Conservation (phyloP, 768 basidiomycete species). For the Boletus tylopilopsis region DNA sequence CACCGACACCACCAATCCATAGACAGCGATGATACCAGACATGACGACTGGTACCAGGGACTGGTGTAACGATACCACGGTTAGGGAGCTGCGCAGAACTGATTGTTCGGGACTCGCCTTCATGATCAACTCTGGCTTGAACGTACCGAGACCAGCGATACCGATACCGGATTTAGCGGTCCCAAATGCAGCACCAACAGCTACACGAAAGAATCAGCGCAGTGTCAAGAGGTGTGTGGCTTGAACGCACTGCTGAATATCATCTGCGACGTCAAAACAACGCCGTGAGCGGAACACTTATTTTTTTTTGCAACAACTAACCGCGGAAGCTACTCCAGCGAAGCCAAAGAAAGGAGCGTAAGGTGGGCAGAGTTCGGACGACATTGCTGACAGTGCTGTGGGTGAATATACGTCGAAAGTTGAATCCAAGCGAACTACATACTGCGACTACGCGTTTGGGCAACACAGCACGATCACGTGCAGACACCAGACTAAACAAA, state of each 20-base stretch:
- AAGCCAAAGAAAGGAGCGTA: conserved; percentile 99
- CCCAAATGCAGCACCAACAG: conserved; percentile 92
- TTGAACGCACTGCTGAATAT: conserved; percentile 81
- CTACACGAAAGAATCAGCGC: conserved; percentile 36
- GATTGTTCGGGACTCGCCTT: conserved; percentile 50
- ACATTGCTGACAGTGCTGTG: conserved; percentile 52
- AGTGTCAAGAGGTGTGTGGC: not conserved
- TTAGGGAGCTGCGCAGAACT: not conserved
- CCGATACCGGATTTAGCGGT: conserved; percentile 97
- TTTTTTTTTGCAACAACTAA: conserved; percentile 37
- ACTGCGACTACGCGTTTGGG: too few relatives aligned
- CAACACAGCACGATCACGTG: conserved; percentile 12
- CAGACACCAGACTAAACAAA: too few relatives aligned
- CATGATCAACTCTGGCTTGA: conserved; percentile 97
- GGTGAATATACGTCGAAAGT: not conserved
- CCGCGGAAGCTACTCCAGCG: conserved; percentile 91
- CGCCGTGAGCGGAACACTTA: conserved; percentile 7
- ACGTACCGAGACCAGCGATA: conserved; percentile 90
- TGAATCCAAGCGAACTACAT: not conserved
- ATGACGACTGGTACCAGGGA: conserved; percentile 96
- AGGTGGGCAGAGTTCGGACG: conserved; percentile 67
- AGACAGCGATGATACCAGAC: conserved; percentile 98
- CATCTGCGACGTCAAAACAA: conserved; percentile 60
- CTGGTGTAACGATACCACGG: conserved; percentile 36
- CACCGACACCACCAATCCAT: conserved; percentile 93